Conservation (phyloP, 148 eudicot species). For the Vaccinium vitisidaea region DNA sequence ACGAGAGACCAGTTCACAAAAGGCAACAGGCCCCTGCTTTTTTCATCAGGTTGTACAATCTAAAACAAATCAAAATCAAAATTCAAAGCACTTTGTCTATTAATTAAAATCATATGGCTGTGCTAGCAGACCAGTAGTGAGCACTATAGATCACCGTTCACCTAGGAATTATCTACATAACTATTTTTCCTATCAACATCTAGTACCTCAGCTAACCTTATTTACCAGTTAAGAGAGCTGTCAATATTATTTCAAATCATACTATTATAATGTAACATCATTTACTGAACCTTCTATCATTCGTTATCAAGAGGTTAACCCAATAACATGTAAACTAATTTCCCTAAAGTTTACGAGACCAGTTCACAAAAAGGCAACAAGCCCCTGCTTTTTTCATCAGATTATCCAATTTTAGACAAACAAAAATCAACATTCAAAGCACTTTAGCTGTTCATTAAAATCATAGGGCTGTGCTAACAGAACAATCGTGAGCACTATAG, state of each 20-base stretch:
- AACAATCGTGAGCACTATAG: not conserved
- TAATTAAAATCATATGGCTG: not conserved
- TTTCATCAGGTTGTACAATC: conserved; percentile 30
- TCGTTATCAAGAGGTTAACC: conserved; percentile 33
- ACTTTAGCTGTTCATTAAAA: not conserved
- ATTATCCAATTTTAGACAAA: not conserved
- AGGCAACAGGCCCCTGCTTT: conserved; percentile 42
- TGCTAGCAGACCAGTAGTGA: not conserved
- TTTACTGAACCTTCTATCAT: conserved; percentile 45
- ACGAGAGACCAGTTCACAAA: conserved; percentile 35
- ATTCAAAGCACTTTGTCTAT: not conserved
- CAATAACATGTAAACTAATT: conserved; percentile 41
- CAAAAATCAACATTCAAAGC: not conserved
- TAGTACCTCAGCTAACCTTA: too few species aligned
- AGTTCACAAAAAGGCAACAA: conserved; percentile 26
- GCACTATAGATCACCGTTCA: not conserved
- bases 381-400: conserved; percentile 47
- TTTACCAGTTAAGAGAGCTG: not conserved
- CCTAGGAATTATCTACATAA: not conserved
- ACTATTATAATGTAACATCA: conserved; percentile 23
- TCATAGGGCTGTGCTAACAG: not conserved
- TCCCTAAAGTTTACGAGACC: conserved; percentile 47
- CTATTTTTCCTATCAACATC: conserved; percentile 23
- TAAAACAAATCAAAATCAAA: not conserved
- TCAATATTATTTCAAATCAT: not conserved